Evolutionary conservation across 495 filamentous ascomycete species (phyloP), one percentile per base, ranked within the genome.

Genomic region (Aspergillus leporis): DNA sequence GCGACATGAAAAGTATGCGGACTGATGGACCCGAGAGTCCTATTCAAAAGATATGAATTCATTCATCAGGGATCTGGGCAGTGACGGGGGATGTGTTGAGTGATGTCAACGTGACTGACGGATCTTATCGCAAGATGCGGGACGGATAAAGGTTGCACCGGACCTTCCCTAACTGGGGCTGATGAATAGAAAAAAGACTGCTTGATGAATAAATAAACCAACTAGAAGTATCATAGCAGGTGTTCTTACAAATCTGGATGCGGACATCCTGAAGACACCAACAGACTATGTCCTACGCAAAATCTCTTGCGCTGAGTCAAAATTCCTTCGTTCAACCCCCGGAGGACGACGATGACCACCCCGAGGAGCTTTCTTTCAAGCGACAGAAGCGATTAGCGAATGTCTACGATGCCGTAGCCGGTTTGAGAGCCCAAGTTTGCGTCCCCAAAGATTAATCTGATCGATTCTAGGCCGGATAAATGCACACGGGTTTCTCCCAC

Each of bases 341-440:
- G 13, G 46, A 56, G 45, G 36, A 21, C 3, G 43, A 59, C 5
- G 46, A 46, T 31, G n/a, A 23, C n/a, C 34, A 48, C 16, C 38
- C 60, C 32, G 50, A 53, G 18, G 58, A 64, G 48, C 50, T 48
- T 8, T 47, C 51, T 23, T 61, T 43, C 40, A 65, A 43, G 30
- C 56, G 43, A 16, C 50, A 66, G 57, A 61, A 69, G 47, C 70
- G 79, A 51, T 63, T 69, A 31, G 77, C 80, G 19, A 91, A 78
- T 46, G 72, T 95, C 31, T 95, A 92, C 69, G 90, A 96, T 75
- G 88, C 87, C 34, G 84, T 92, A 46, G 91, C 90, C 58, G 90
- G 91, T 90, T 41, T 74, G 60, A 61, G 55, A 16, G 36, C 12
- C 58, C 32, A 52, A 54, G 41, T 50, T 18, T 1, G 22, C 13